Base-by-base conservation (phyloP, 202 grass and related monocot species). In the Musa balbisiana region DNA sequence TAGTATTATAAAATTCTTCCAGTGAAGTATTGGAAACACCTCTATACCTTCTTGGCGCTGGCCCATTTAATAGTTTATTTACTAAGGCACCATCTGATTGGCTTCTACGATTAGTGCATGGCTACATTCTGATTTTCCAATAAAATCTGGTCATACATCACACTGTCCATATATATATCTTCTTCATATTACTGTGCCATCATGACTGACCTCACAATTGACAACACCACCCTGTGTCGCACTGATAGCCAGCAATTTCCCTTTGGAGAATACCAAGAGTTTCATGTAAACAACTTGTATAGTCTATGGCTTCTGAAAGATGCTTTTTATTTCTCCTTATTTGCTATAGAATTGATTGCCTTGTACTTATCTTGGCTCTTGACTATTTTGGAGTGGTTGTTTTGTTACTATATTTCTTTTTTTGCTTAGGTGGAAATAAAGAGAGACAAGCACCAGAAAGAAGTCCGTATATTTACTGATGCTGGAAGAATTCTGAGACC, bases 401-500 rank as follows among this genome's bases (percentile, higher is more conserved):
- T 63, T 49, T 83, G 51, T 22, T 73, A 19, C 58, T 72, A 51
- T 77, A 81, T 85, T 21, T 52, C 27, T 51, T 59, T 55, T 24
- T 83, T 33, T 84, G 22, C 71, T 67, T 84, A 97, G 94, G 94
- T 93, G 83, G 90, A 98, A 83, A 93, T 98, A 79, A 98, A 98
- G 81, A 82, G 83, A 83, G 94, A 98, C 77, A 87, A 81, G 52
- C 71, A 89, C 78, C 87, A 98, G 53, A 88, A 79, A 83, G 94
- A 98, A 83, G 88, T 98, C 50, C 88, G 90, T 71, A 81, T 98
- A 77, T 98, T 98, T 81, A 86, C 94, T 81, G 94, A 98, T 75
- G 73, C 86, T 33, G 94, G 94, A 67, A 81, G 94, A 88, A 86
- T 98, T 79, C 81, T 98, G 55, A 90, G 94, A 49, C 94, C 94